Conservation (phyloP, 495 filamentous ascomycete species). For the Recurvomyces mirabilis region DNA sequence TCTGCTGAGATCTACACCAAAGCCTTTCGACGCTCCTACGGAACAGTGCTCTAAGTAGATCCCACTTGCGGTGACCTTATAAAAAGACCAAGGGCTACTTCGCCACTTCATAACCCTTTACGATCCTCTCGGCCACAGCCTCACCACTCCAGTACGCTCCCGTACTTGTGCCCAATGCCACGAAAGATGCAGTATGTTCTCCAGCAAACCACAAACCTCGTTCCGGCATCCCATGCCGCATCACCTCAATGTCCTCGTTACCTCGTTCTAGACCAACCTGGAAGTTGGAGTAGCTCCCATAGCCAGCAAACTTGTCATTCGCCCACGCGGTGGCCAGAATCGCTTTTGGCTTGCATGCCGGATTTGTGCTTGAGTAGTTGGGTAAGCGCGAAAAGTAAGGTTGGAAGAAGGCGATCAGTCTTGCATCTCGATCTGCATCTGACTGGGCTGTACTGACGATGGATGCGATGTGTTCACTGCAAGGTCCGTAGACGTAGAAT, state of each 20-base stretch:
- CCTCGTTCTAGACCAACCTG: conserved; percentile 63
- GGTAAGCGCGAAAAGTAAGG: conserved; percentile 70
- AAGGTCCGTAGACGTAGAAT: conserved; percentile 77
- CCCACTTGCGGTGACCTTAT: no score
- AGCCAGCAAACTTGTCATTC: conserved; percentile 68
- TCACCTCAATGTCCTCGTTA: conserved; percentile 58
- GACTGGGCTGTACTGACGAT: conserved; percentile 33
- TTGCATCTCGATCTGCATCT: conserved; percentile 34
- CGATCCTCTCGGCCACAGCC: conserved; percentile 56
- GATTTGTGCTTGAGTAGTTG: conserved; percentile 42
- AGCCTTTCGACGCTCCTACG: no score
- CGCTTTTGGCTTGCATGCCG: conserved; percentile 50
- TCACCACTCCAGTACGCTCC: conserved; percentile 93
- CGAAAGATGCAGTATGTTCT: conserved; percentile 87
- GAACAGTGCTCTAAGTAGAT: no score
- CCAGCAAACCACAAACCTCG: conserved; percentile 82
- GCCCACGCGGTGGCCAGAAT: conserved; percentile 70
- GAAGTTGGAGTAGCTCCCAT: conserved; percentile 88
- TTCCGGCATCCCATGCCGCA: conserved; percentile 58
- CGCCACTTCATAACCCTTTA: conserved; percentile 26
- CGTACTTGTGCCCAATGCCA: conserved; percentile 74
- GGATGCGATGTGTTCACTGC: conserved; percentile 41
- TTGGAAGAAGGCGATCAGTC: conserved; percentile 49
- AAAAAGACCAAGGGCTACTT: no score
- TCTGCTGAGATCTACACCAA: no score